Evolutionary conservation across 306 rosid genomes (phyloP), one percentile per base, ranked within the genome.

Genomic region (Quillaja saponaria): DNA sequence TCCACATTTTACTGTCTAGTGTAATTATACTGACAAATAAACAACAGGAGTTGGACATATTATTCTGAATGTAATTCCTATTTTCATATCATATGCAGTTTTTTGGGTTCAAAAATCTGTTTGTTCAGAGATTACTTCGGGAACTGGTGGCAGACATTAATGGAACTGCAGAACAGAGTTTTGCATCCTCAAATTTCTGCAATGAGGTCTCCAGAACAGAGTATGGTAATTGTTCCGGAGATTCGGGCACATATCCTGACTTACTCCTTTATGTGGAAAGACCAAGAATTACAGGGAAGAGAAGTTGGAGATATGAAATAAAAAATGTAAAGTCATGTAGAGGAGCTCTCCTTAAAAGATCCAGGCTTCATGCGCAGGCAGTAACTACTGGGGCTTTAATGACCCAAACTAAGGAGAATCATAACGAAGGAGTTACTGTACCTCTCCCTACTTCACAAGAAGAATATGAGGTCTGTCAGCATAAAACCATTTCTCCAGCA

Each of bases 31-130:
- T 17, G 21, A 18, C 17, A 16, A 35, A 31, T 55, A 47, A n/a
- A 18, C 16, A 15, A 33, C 10, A 17, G 33, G 21, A 52, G 47
- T 56, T 55, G 64, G 41, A n/a, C n/a, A n/a, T n/a, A n/a, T n/a
- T n/a, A n/a, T n/a, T n/a, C n/a, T n/a, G n/a, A n/a, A n/a, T n/a
- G n/a, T n/a, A n/a, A n/a, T n/a, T n/a, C n/a, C n/a, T n/a, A n/a
- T 46, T 62, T 61, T 51, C 51, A 18, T 63, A 35, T 44, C 51
- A 15, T 73, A 38, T 59, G 71, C 84, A 90, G 97, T 81, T 90
- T 85, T 90, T 90, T 64, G 97, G 97, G 76, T 87, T 90, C 49
- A 87, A 85, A 76, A 85, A 90, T 63, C 86, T 74, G 15, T 78
- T 83, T 55, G 72, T 90, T 46, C 96, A 79, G 71, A 83, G 90